phyloP scores from a whole-genome alignment of 176 grass and related monocot genomes.

The Secale cereale region DNA sequence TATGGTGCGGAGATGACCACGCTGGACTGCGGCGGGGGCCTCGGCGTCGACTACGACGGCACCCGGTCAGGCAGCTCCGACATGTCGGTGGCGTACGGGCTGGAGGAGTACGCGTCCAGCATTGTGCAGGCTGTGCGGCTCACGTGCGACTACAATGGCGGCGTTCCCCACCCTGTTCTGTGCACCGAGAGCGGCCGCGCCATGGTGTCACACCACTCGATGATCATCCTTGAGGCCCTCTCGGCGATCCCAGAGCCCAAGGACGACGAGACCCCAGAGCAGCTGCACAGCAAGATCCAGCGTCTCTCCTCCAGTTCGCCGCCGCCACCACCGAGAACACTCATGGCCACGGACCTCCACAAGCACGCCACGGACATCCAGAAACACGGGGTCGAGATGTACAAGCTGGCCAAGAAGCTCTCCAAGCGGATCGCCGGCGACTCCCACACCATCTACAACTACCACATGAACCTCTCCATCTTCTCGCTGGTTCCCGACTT shows the following conservation, averaged over 20 bases:
- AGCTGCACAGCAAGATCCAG: background rate
- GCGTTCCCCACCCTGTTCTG: background rate
- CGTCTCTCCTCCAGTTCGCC: background rate
- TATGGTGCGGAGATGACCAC: constrained; percentile 5
- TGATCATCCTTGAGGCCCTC: constrained; percentile 27
- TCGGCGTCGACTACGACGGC: constrained; percentile 29
- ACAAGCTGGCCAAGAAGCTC: background rate
- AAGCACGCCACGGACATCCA: background rate
- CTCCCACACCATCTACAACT: background rate
- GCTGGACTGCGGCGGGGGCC: constrained; percentile 23
- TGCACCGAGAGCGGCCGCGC: constrained; percentile 33
- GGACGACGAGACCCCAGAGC: background rate
- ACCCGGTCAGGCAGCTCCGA: background rate
- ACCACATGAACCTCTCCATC: constrained; percentile 41
- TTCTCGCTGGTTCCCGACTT: constrained; percentile 29
- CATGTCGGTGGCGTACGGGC: constrained; percentile 36
- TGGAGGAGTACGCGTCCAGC: constrained; percentile 31
- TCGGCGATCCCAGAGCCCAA: constrained; percentile 16
- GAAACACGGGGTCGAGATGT: constrained; percentile 23
- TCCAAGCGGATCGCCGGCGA: background rate
- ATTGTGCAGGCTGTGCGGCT: constrained; percentile 24
- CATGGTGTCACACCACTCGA: constrained; percentile 25
- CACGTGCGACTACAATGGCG: background rate
- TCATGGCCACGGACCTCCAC: too few relatives aligned
- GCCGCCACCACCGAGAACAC: too few relatives aligned